These are phyloP conservation scores for Claviceps lovelessii DNA, from an alignment of 2,329 filamentous ascomycete genomes.

Conservation along the genomic window DNA sequence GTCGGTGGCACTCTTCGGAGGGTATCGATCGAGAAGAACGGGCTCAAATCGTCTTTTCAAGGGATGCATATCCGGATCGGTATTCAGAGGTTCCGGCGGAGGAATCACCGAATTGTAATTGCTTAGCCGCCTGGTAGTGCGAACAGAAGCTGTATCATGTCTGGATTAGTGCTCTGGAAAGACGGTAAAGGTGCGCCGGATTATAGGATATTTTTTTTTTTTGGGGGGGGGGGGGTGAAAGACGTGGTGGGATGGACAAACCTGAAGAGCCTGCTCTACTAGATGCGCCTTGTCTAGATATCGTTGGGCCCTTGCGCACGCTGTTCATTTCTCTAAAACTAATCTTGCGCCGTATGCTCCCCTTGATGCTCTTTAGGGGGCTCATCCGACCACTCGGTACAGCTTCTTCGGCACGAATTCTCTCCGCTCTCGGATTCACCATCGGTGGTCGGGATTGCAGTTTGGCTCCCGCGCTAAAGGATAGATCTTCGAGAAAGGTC, in stretches of 20 bases:
- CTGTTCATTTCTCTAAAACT: constrained; percentile 94
- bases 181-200: neutral
- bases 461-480: constrained; percentile 72
- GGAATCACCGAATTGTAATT: constrained; percentile 99
- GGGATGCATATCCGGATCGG: constrained; percentile 87
- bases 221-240: neutral
- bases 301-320: constrained; percentile 69
- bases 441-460: constrained; percentile 55
- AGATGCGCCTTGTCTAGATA: constrained; percentile 53
- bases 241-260: neutral
- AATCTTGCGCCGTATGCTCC: constrained; percentile 82
- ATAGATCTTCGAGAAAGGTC: constrained; percentile 81
- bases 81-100: constrained; percentile 75
- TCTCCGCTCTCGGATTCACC: constrained; percentile 66
- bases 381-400: constrained; percentile 37
- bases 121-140: constrained; percentile 78
- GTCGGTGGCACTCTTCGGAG: constrained; percentile 66
- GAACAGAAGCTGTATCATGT: constrained; percentile 37
- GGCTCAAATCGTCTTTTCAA: constrained; percentile 89
- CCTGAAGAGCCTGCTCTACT: constrained; percentile 27
- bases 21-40: constrained; percentile 88
- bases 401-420: constrained; percentile 62
- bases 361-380: constrained; percentile 49
- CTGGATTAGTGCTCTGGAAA: neutral
- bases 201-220: neutral